Conservation (phyloP, 495 filamentous ascomycete genomes). For the Podospora conica region DNA sequence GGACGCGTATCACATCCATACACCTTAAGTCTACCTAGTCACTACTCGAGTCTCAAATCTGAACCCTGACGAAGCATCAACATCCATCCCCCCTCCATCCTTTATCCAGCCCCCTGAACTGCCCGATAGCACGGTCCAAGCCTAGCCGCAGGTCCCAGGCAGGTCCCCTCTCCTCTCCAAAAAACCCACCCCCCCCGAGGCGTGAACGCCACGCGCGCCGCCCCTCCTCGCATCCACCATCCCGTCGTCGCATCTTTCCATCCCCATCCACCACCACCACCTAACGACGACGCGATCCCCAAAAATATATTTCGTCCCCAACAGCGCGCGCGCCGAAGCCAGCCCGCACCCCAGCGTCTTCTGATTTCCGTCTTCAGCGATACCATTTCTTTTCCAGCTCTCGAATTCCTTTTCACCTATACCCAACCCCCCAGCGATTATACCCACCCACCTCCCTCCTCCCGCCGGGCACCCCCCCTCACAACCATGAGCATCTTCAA, state of each 20-base stretch:
- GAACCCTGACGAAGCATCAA: too few species aligned
- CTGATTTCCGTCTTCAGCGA: background rate
- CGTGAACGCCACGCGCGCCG: too few species aligned
- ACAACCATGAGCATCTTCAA: slow-evolving; percentile 31
- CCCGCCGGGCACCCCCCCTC: background rate
- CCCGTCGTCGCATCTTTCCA: background rate
- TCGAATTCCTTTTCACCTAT: background rate
- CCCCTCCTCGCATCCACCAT: background rate
- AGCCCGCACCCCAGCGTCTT: background rate
- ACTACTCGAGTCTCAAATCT: too few species aligned
- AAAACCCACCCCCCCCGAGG: too few species aligned
- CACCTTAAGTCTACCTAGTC: too few species aligned
- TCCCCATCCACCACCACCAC: background rate
- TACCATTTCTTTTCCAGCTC: background rate
- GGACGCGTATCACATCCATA: too few species aligned
- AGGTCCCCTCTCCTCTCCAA: too few species aligned
- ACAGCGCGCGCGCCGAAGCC: too few species aligned
- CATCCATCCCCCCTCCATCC: too few species aligned
- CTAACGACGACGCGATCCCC: background rate
- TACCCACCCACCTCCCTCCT: background rate
- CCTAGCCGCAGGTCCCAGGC: too few species aligned
- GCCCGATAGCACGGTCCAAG: too few species aligned
- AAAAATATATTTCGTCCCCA: background rate
- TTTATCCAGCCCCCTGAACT: too few species aligned
- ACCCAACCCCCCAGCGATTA: background rate